These are phyloP conservation scores for Torulaspora franciscae DNA, from an alignment of 805 yeast genomes.

Conservation along the genomic window DNA sequence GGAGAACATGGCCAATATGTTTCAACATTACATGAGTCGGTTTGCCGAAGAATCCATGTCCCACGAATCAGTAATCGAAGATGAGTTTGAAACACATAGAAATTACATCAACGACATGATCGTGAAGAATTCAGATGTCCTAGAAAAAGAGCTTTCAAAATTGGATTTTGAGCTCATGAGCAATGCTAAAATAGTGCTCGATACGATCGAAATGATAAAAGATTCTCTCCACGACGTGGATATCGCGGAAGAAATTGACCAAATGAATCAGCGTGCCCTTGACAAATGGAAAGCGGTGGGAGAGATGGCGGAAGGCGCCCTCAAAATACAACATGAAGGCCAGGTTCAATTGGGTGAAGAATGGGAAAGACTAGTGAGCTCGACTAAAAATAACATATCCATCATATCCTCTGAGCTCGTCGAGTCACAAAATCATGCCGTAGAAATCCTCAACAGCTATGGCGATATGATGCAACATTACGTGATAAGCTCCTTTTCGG, in stretches of 20 bases:
- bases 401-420: conserved; percentile 10
- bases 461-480: conserved; percentile 10
- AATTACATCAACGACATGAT: conserved; percentile 7
- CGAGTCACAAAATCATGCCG: conserved; percentile 12
- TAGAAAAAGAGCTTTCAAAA: conserved; percentile 4
- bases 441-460: conserved; percentile 12
- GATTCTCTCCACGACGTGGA: conserved; percentile 24
- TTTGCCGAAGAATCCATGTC: conserved; percentile 4
- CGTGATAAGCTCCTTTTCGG: conserved; percentile 12
- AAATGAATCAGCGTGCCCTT: conserved; percentile 5
- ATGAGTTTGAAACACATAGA: conserved; percentile 7
- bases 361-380: conserved; percentile 4
- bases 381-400: conserved; percentile 4
- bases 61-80: conserved; percentile 8
- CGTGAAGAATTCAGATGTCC: conserved; percentile 1
- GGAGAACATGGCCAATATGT: conserved; percentile 4
- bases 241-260: conserved; percentile 19
- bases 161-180: conserved; percentile 7
- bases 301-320: conserved; percentile 2
- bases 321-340: conserved; percentile 3
- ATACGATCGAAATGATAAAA: conserved; percentile 15
- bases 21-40: conserved; percentile 9
- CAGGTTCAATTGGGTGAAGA: conserved; percentile 6
- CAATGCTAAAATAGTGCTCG: conserved; percentile 11
- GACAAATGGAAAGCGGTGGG: conserved; percentile 6